A percentile compares a stretch with the other conserved stretches of the same genome.
Conservation (phyloP, 108 stramenopile genomes). For the Cyclostephanos invisitatus region DNA sequence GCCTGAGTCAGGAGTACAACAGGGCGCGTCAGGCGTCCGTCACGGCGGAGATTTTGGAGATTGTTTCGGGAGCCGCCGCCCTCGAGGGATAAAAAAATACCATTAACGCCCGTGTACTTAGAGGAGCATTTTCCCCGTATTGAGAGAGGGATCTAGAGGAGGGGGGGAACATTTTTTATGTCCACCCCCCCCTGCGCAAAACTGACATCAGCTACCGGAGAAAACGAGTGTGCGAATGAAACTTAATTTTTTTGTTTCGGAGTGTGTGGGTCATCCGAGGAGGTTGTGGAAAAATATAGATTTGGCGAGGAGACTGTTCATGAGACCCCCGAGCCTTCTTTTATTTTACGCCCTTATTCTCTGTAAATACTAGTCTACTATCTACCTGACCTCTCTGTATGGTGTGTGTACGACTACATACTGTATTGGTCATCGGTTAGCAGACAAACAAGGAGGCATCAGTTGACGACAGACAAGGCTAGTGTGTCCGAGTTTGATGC, state of each 20-base stretch:
- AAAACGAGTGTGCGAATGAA: conserved; percentile 2
- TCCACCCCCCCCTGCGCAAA: not conserved
- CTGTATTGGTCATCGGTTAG: too few relatives aligned
- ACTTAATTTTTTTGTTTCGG: not conserved
- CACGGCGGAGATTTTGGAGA: conserved; percentile 95
- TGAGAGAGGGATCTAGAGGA: not conserved
- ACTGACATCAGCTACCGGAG: not conserved
- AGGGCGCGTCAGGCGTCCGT: conserved; percentile 96
- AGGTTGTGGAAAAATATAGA: conserved; percentile 8
- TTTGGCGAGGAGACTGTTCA: conserved; percentile 1
- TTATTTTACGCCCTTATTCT: conserved; percentile 2
- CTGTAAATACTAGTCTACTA: conserved; percentile 8
- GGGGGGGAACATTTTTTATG: not conserved
- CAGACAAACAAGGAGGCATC: too few relatives aligned
- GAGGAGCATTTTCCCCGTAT: conserved; percentile 31
- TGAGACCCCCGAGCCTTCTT: conserved; percentile 3
- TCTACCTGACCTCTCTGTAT: not conserved
- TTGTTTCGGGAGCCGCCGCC: conserved; percentile 90
- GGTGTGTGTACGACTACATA: not conserved
- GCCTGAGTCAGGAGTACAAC: conserved; percentile 87
- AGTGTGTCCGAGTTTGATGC: too few relatives aligned
- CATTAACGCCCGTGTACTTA: not conserved
- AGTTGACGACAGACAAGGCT: too few relatives aligned
- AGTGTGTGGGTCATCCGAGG: not conserved
- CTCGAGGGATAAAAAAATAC: conserved; percentile 41